Percentiles rank a stretch among this genome's conserved stretches.
These are phyloP conservation scores for Cynara cardunculus DNA, from an alignment of 129 eudicot genomes.

Conservation along the genomic window DNA sequence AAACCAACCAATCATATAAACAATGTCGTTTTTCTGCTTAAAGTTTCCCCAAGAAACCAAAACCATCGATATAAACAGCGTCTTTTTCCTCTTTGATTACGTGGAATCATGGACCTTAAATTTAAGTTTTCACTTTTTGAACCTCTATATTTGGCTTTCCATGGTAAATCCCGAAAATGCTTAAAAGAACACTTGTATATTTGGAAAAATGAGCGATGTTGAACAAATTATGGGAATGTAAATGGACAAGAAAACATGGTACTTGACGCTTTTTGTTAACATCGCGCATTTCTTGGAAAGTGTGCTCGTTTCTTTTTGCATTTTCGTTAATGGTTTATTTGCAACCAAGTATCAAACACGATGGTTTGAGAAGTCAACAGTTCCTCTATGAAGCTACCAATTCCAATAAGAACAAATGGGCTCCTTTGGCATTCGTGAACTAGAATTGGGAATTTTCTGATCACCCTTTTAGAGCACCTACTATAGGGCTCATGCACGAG, in stretches of 20 bases:
- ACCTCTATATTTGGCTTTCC: conserved; percentile 12
- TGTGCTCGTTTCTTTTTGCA: not conserved
- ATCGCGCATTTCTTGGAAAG: not conserved
- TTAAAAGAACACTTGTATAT: conserved; percentile 1
- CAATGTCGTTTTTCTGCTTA: conserved; percentile 16
- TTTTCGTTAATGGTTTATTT: conserved; percentile 13
- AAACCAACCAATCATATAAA: conserved; percentile 41
- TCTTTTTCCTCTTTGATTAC: not conserved
- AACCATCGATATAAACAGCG: not conserved
- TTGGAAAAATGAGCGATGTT: conserved; percentile 17
- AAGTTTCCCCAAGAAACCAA: conserved; percentile 12
- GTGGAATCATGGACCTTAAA: not conserved
- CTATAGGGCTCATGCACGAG: conserved; percentile 52
- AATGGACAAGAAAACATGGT: not conserved
- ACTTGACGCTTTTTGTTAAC: not conserved
- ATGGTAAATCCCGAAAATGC: not conserved
- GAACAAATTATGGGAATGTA: not conserved
- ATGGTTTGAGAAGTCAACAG: conserved; percentile 17
- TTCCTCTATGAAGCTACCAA: conserved; percentile 5
- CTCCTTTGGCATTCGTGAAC: conserved; percentile 3
- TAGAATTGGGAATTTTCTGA: conserved; percentile 2
- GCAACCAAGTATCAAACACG: conserved; percentile 12
- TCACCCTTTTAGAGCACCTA: conserved; percentile 13
- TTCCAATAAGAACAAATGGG: not conserved
- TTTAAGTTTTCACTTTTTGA: conserved; percentile 5